Evolutionary conservation across 805 yeast species (phyloP).

Genomic region (Candida awuae): DNA sequence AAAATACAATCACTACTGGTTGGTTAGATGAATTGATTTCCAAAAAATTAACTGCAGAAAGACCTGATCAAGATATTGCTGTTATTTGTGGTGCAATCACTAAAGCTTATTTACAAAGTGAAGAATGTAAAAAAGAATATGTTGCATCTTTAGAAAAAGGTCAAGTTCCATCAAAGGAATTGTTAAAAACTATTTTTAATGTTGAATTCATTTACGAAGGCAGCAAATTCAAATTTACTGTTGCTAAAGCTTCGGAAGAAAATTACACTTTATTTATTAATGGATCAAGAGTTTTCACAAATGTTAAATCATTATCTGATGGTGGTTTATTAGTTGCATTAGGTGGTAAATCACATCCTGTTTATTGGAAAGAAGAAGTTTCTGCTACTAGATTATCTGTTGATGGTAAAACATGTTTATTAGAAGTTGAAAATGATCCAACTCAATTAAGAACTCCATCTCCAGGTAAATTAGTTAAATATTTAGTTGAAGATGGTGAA

Average conservation of each 20-base stretch:
- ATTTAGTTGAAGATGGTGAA: slow-evolving; percentile 90
- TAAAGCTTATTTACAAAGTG: slow-evolving; percentile 79
- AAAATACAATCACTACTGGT: slow-evolving; percentile 94
- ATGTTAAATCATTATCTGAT: slow-evolving; percentile 83
- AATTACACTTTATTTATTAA: slow-evolving; percentile 84
- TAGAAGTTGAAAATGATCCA: slow-evolving; percentile 96
- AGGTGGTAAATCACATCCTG: slow-evolving; percentile 89
- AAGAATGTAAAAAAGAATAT: slow-evolving; percentile 62
- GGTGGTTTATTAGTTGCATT: slow-evolving; percentile 86
- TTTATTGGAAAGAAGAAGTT: slow-evolving; percentile 97
- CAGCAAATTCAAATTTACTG: slow-evolving; percentile 86
- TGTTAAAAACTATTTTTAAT: slow-evolving; percentile 81
- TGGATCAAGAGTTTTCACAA: slow-evolving; percentile 84
- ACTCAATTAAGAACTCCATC: slow-evolving; percentile 98
- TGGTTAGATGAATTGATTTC: slow-evolving; percentile 97
- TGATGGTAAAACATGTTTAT: slow-evolving; percentile 87
- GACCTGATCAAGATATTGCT: slow-evolving; percentile 88
- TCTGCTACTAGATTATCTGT: slow-evolving; percentile 91
- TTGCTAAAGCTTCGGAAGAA: slow-evolving; percentile 84
- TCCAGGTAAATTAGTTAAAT: slow-evolving; percentile 95
- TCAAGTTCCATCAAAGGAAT: slow-evolving; percentile 80
- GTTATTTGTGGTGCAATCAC: slow-evolving; percentile 97
- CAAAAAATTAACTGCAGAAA: slow-evolving; percentile 89
- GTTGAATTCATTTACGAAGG: slow-evolving; percentile 96
- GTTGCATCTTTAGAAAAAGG: slow-evolving; percentile 81